phyloP scores from a whole-genome alignment of 352 stramenopile species.

The Phytophthora rubi region DNA sequence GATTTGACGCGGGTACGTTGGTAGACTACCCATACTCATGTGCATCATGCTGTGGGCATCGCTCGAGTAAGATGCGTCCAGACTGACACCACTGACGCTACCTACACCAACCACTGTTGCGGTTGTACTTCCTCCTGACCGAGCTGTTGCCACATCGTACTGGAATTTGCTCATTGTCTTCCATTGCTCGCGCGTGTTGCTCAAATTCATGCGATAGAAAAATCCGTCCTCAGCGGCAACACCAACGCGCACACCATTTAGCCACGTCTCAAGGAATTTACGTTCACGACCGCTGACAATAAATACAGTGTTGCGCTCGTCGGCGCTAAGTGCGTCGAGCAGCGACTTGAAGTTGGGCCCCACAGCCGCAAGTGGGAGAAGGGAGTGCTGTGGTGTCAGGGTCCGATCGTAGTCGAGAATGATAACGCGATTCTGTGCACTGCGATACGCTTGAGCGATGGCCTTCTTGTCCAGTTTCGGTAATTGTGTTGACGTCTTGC shows the following conservation, averaged over 20 bases:
- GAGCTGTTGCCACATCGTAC: conserved; percentile 58
- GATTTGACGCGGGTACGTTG: conserved; percentile 44
- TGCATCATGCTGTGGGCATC: conserved; percentile 46
- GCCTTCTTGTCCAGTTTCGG: conserved; percentile 65
- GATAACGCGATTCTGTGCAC: conserved; percentile 81
- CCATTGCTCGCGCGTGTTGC: conserved; percentile 73
- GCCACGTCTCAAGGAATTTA: conserved; percentile 91
- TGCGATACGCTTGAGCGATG: conserved; percentile 73
- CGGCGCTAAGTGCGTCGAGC: conserved; percentile 69
- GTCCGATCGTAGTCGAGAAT: conserved; percentile 91
- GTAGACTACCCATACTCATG: conserved; percentile 56
- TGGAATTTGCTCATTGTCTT: conserved; percentile 90
- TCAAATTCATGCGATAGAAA: conserved; percentile 84
- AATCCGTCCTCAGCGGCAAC: conserved; percentile 81
- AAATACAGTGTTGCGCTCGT: conserved; percentile 79
- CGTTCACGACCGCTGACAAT: conserved; percentile 79
- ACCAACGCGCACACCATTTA: conserved; percentile 73
- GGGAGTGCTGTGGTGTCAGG: conserved; percentile 75
- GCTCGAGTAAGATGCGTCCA: conserved; percentile 46
- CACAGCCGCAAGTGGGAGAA: conserved; percentile 81
- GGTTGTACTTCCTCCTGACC: conserved; percentile 36
- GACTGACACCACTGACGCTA: conserved; percentile 29
- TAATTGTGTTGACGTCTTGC: conserved; percentile 51
- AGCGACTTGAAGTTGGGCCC: conserved; percentile 80
- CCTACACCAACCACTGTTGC: conserved; percentile 28